Base-by-base conservation (phyloP, 2,329 filamentous ascomycete genomes). In the Podosphaera leucotricha region DNA sequence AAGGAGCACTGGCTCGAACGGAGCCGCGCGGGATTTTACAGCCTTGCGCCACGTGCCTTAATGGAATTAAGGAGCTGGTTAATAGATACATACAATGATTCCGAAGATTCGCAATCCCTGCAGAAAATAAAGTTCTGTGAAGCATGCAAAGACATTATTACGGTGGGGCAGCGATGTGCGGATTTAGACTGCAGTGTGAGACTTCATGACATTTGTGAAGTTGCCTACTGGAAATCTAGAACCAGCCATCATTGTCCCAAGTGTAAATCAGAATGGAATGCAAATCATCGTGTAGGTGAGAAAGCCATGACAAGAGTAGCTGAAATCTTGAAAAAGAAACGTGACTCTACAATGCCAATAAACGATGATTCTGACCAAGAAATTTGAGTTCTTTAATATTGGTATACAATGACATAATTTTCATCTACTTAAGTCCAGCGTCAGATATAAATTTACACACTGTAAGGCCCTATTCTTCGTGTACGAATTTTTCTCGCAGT, bases 91-190 rank as follows among this genome's bases (percentile, higher is more conserved):
- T 98, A 93, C 61, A 95, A 98, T 56, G 81, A 92, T 70, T 65
- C 67, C 1, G 73, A 72, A 8, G 62, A 64, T 1, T 61, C 63
- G 0, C 63, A 65, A n/a, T 73, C 73, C 28, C 75, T 71, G 66
- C 71, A 83, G 56, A 74, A 75, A 49, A 80, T 98, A 58, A 92
- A 90, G 62, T 74, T 77, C 49, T 98, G 90, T 58, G 72, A 80
- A 55, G 85, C 82, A 0, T 98, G 90, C 61, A 80, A 75, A 59
- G 85, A 93, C 50, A 79, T 95, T 48, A 73, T 95, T 36, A 98
- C 87, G 0, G 64, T 80, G 50, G 85, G 86, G 0, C 71, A 85
- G 66, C 71, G 86, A 44, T 93, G 86, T 60, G 60, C 67, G 2
- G 70, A 80, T 47, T 61, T 69, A 33, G 67, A 75, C 18, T 94